Evolutionary conservation across 495 filamentous ascomycete genomes (phyloP), one percentile per base, ranked within the genome.

Genomic region (Penicillium cosmopolitanum): DNA sequence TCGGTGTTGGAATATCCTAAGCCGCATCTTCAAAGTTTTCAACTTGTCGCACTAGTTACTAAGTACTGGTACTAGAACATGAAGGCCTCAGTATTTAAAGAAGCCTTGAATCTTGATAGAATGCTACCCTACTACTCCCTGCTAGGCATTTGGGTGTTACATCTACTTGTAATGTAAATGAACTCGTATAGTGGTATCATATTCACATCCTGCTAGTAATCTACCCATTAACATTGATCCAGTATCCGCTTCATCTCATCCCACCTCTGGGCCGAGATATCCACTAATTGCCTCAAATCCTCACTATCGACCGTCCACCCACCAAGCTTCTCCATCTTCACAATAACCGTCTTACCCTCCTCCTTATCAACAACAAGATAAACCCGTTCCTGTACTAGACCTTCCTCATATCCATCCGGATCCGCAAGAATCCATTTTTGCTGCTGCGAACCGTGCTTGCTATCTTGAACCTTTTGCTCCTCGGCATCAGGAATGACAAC

Each of bases 391-490:
- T 84, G 76, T 69, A 88, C 93, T 34, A 96, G 62, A 2, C 77
- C 84, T 76, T 97, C 95, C 74, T 98, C 95, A 60, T 95, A 87
- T 33, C 89, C 83, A 82, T 98, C 95, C 36, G 90, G 90, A 76
- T 98, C 95, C 11, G 87, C 84, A 51, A 98, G 72, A 3, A 97
- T 74, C 92, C 90, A 95, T 50, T 80, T 81, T 69, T 81, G 75
- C 47, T 80, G 79, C n/a, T 62, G 55, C 5, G 70, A 75, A 72
- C 28, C 6, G 28, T 31, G 28, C 28, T 66, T 74, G 58, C 53
- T 67, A 47, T 68, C 64, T 31, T 77, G 66, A 35, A 66, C 65
- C 42, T 75, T 82, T 58, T 72, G 74, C 58, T 77, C 74, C 16
- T 80, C 77, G 9, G 70, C 75, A 62, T 76, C 67, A 3, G 75